Evolutionary conservation across 306 rosid species (phyloP).

Genomic region (Trifolium pratense): DNA sequence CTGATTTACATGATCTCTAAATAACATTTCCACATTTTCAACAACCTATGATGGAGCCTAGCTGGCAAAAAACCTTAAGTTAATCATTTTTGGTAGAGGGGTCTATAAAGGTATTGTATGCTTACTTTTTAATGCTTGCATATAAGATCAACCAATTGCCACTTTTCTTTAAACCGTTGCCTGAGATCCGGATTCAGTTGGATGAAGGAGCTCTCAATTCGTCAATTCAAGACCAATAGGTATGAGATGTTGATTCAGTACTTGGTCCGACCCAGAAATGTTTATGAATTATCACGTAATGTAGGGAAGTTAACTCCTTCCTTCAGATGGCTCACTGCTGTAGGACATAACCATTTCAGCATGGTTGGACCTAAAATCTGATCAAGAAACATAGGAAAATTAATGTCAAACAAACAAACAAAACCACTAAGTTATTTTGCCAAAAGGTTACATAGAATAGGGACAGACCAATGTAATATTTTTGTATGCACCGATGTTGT

Average conservation of each 20-base stretch:
- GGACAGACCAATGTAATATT: constrained; percentile 72
- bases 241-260: constrained; percentile 31
- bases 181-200: constrained; percentile 7
- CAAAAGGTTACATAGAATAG: constrained; percentile 22
- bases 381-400: constrained; percentile 25
- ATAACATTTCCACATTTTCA: constrained; percentile 36
- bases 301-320: constrained; percentile 74
- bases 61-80: constrained; percentile 22
- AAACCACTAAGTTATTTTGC: background rate
- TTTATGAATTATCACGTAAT: constrained; percentile 57
- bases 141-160: constrained; percentile 20
- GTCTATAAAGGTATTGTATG: constrained; percentile 26
- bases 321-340: constrained; percentile 75
- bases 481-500: constrained; percentile 60
- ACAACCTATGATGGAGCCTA: constrained; percentile 18
- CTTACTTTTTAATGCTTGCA: constrained; percentile 30
- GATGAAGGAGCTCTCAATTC: constrained; percentile 39
- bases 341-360: constrained; percentile 84
- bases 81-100: constrained; percentile 21
- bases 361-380: constrained; percentile 86
- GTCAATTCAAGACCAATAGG: constrained; percentile 26
- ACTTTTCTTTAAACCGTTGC: constrained; percentile 5
- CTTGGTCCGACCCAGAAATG: constrained; percentile 9
- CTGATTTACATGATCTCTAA: constrained; percentile 36
- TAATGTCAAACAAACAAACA: background rate